These are phyloP conservation scores for Elaphomyces granulatus DNA, from an alignment of 495 filamentous ascomycete species.

Conservation along the genomic window DNA sequence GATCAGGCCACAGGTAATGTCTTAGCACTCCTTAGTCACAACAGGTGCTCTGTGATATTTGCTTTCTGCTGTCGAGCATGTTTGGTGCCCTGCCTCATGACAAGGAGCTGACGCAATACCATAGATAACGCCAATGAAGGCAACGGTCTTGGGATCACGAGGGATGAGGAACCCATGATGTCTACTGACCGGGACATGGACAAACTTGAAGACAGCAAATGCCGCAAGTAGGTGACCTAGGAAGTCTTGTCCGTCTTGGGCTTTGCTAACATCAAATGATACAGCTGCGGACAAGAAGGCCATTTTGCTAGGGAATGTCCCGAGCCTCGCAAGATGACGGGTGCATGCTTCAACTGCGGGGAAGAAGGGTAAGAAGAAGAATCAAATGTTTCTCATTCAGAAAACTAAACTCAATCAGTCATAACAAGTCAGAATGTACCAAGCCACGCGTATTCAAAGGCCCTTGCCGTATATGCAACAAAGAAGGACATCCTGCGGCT, in stretches of 20 bases:
- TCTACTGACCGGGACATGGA: too few relatives aligned
- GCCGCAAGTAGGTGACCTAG: constrained; percentile 31
- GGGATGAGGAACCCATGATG: too few relatives aligned
- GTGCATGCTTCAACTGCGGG: constrained; percentile 65
- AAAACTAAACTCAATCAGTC: constrained; percentile 22
- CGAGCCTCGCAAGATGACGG: constrained; percentile 28
- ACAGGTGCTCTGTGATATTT: too few relatives aligned
- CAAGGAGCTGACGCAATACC: too few relatives aligned
- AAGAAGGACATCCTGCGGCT: constrained; percentile 54
- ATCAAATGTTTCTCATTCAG: too few relatives aligned
- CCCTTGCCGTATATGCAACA: constrained; percentile 54
- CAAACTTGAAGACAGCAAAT: constrained; percentile 19
- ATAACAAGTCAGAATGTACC: constrained; percentile 53
- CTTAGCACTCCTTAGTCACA: too few relatives aligned
- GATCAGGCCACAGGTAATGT: too few relatives aligned
- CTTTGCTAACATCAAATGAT: neutral
- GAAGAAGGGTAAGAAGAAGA: constrained; percentile 30
- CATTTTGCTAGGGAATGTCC: constrained; percentile 48
- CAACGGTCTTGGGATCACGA: too few relatives aligned
- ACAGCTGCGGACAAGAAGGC: constrained; percentile 38
- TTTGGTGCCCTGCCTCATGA: too few relatives aligned
- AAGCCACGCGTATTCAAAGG: constrained; percentile 53
- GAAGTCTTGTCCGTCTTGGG: neutral
- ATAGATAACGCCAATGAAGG: too few relatives aligned
- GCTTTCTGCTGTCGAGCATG: too few relatives aligned